A percentile compares a stretch with the other conserved stretches of the same genome.
These are phyloP conservation scores for Podospora fimiseda DNA, from an alignment of 495 filamentous ascomycete genomes.

Conservation along the genomic window DNA sequence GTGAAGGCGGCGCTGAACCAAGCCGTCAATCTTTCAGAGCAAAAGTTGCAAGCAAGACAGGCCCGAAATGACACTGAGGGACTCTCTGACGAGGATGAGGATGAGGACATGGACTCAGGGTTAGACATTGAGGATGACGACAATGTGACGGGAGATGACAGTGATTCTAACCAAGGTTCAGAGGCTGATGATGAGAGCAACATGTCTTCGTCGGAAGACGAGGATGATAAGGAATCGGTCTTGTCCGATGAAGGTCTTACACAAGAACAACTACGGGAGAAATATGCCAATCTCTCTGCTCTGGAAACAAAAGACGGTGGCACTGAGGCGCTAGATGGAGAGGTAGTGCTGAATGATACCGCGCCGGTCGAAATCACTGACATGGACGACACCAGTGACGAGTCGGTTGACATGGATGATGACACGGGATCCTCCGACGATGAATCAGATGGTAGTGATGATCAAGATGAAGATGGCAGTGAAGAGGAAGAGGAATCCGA, in stretches of 20 bases:
- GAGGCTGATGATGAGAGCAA: slow-evolving; percentile 56
- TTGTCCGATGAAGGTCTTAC: slow-evolving; percentile 67
- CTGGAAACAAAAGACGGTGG: slow-evolving; percentile 17
- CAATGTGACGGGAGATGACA: slow-evolving; percentile 13
- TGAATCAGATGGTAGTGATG: slow-evolving; percentile 34
- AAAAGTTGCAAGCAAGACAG: slow-evolving; percentile 49
- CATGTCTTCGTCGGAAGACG: slow-evolving; percentile 61
- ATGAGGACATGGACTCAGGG: slow-evolving; percentile 47
- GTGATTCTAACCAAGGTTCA: slow-evolving; percentile 7
- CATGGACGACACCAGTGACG: slow-evolving; percentile 64
- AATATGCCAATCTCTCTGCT: slow-evolving; percentile 65
- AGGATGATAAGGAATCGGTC: slow-evolving; percentile 53
- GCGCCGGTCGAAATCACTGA: slow-evolving; percentile 17
- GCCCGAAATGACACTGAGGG: slow-evolving; percentile 42
- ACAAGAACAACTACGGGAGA: slow-evolving; percentile 67
- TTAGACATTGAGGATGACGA: slow-evolving; percentile 48
- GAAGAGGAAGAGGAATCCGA: slow-evolving; percentile 48
- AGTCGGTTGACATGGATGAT: slow-evolving; percentile 85
- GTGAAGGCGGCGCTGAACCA: slow-evolving; percentile 78
- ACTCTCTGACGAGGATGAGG: slow-evolving; percentile 50
- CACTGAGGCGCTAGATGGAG: slow-evolving; percentile 11
- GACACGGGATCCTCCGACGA: slow-evolving; percentile 68
- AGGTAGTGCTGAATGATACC: slow-evolving; percentile 20
- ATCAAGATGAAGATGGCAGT: slow-evolving; percentile 39
- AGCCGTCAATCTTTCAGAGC: slow-evolving; percentile 66